A percentile compares a stretch with the other conserved stretches of the same genome.
These are phyloP conservation scores for Thalassiosira ordinaria DNA, from an alignment of 352 stramenopile genomes.

Conservation along the genomic window DNA sequence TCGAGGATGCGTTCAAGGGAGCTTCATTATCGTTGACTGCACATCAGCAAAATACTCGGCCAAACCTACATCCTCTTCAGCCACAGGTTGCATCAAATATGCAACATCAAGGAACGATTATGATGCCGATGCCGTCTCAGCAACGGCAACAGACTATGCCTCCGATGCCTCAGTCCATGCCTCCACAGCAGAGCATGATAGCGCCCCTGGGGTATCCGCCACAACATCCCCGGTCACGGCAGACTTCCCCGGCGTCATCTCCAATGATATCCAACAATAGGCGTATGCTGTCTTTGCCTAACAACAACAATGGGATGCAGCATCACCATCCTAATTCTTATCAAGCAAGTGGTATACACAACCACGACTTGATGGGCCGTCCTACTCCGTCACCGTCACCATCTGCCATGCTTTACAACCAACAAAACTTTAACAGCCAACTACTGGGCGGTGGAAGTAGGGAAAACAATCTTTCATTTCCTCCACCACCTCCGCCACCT, in stretches of 20 bases:
- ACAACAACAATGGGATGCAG: background rate
- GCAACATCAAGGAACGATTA: no score
- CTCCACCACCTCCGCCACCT: no score
- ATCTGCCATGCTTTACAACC: background rate
- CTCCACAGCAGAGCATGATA: no score
- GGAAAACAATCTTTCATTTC: no score
- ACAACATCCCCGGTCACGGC: background rate
- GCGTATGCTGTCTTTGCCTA: background rate
- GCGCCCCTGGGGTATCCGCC: background rate
- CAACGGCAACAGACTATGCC: background rate
- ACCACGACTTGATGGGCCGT: background rate
- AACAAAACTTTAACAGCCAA: slow-evolving; percentile 12
- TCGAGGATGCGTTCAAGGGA: slow-evolving; percentile 7
- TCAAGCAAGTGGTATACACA: background rate
- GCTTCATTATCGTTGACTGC: no score
- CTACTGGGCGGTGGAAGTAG: background rate
- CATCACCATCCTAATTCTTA: background rate
- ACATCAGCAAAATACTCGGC: no score
- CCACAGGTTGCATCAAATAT: no score
- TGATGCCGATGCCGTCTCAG: background rate
- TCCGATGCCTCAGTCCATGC: background rate
- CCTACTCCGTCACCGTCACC: background rate
- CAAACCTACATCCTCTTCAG: no score
- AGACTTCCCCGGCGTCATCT: background rate
- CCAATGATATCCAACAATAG: background rate